Evolutionary conservation across 2,329 filamentous ascomycete species (phyloP).

Genomic region (Verticillium nubilum): DNA sequence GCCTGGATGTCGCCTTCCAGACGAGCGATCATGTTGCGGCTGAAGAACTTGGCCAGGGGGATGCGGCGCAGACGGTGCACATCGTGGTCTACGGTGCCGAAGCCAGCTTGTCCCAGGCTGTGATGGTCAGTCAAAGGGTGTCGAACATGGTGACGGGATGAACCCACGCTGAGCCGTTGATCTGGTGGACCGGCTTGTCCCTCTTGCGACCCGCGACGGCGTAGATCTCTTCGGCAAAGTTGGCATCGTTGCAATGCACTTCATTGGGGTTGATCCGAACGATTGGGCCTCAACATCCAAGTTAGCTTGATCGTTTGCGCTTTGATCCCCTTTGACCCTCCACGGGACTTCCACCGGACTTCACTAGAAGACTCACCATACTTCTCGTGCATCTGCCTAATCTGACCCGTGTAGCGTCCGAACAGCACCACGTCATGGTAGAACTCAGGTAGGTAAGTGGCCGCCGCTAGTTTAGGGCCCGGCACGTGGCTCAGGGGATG

Average conservation of each 20-base stretch:
- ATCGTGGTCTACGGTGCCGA: slow-evolving; percentile 19
- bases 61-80: slow-evolving; percentile 19
- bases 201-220: slow-evolving; percentile 12
- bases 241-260: slow-evolving; percentile 28
- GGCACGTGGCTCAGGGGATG: slow-evolving; percentile 31
- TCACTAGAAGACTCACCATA: slow-evolving; percentile 22
- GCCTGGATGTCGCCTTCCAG: slow-evolving; percentile 22
- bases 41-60: slow-evolving; percentile 24
- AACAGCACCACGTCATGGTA: slow-evolving; percentile 29
- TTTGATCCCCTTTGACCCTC: neutral
- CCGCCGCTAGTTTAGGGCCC: slow-evolving; percentile 29
- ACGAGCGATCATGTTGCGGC: slow-evolving; percentile 19
- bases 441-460: slow-evolving; percentile 29
- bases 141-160: slow-evolving; percentile 15
- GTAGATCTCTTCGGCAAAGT: slow-evolving; percentile 33
- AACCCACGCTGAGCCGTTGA: slow-evolving; percentile 7
- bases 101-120: slow-evolving; percentile 8
- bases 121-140: neutral
- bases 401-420: slow-evolving; percentile 27
- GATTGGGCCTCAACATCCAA: slow-evolving; percentile 21
- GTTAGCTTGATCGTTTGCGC: neutral
- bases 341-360: neutral
- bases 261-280: slow-evolving; percentile 33
- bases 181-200: slow-evolving; percentile 9
- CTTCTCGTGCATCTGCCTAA: slow-evolving; percentile 27